A percentile compares a stretch with the other conserved stretches of the same genome.
phyloP scores from a whole-genome alignment of 495 filamentous ascomycete genomes.

The Xanthoparmelia taractica region DNA sequence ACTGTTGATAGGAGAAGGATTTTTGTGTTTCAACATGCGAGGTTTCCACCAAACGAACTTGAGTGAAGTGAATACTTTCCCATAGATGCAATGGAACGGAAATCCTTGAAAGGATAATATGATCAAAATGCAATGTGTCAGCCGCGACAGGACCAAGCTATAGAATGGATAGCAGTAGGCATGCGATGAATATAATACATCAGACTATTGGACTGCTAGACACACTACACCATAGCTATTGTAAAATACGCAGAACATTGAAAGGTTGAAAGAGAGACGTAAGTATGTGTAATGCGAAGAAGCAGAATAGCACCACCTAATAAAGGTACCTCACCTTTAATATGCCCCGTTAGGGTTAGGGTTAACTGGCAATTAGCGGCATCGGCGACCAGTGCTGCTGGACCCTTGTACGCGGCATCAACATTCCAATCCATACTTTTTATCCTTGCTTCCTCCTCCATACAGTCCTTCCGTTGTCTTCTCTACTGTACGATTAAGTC shows the following conservation, averaged over 20 bases:
- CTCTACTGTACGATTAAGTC: not conserved
- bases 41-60: not conserved
- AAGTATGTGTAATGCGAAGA: not conserved
- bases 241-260: not conserved
- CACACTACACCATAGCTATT: too few relatives aligned
- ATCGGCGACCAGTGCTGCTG: too few relatives aligned
- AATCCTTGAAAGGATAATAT: too few relatives aligned
- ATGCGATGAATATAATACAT: not conserved
- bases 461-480: not conserved
- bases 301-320: too few relatives aligned
- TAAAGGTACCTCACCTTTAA: too few relatives aligned
- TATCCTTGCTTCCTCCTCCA: not conserved
- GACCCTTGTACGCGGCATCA: not conserved
- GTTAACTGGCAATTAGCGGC: too few relatives aligned
- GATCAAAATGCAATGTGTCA: not conserved
- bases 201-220: not conserved
- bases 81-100: too few relatives aligned
- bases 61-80: not conserved
- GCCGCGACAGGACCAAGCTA: not conserved
- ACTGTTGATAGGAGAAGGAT: not conserved
- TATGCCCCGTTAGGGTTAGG: too few relatives aligned
- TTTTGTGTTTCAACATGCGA: not conserved
- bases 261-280: not conserved
- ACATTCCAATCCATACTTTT: not conserved
- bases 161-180: too few relatives aligned